Evolutionary conservation across 2,329 filamentous ascomycete species (phyloP).

Genomic region (Fusarium aywerte): DNA sequence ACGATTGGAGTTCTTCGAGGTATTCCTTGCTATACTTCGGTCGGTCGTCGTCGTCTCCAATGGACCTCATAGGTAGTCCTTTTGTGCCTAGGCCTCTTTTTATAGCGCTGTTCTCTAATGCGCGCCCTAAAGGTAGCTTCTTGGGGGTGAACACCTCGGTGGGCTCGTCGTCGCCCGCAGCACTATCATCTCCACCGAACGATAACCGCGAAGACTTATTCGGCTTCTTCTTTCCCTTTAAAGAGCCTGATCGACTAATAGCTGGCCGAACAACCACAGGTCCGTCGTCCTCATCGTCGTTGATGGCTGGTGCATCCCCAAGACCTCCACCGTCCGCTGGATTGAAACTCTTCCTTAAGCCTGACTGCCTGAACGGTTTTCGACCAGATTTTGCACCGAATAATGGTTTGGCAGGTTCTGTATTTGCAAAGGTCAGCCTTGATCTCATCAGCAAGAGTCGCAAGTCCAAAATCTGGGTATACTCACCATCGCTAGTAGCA

Average conservation of each 20-base stretch:
- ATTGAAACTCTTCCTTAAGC: slow-evolving; percentile 66
- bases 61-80: slow-evolving; percentile 66
- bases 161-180: slow-evolving; percentile 62
- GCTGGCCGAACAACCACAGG: slow-evolving; percentile 63
- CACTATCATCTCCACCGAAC: slow-evolving; percentile 71
- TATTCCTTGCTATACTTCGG: slow-evolving; percentile 89
- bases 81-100: slow-evolving; percentile 62
- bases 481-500: slow-evolving; percentile 54
- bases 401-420: slow-evolving; percentile 52
- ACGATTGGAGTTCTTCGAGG: slow-evolving; percentile 84
- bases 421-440: slow-evolving; percentile 50
- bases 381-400: slow-evolving; percentile 58
- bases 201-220: slow-evolving; percentile 73
- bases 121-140: slow-evolving; percentile 72
- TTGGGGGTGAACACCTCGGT: slow-evolving; percentile 69
- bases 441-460: slow-evolving; percentile 50
- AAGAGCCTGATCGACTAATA: slow-evolving; percentile 59
- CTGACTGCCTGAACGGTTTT: slow-evolving; percentile 68
- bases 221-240: slow-evolving; percentile 73
- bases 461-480: slow-evolving; percentile 20
- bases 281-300: slow-evolving; percentile 58
- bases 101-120: slow-evolving; percentile 72
- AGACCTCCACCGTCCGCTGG: slow-evolving; percentile 54
- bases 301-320: slow-evolving; percentile 42
- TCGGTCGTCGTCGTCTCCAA: slow-evolving; percentile 71